Base-by-base conservation (phyloP, 371 early-diverging fungal species). In the Mortierella sp. region DNA sequence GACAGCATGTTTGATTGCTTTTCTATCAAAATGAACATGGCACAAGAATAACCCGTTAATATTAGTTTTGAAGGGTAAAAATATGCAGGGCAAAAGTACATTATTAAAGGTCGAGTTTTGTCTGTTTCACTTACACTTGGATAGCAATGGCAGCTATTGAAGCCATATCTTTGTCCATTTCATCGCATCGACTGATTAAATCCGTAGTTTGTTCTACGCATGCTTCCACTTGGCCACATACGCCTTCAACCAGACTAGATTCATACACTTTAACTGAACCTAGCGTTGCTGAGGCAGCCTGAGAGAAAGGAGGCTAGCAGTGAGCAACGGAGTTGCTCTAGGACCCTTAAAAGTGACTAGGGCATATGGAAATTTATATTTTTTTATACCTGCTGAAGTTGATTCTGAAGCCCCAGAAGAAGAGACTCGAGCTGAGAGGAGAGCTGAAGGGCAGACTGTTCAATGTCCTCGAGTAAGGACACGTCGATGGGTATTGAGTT, bases 161-260 rank as follows among this genome's bases (percentile, higher is more conserved):
- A 11, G 70, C 80, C 56, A 83, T 66, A 43, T 83, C 83, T 54
- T 83, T 83, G 70, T 83, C 83, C 58, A 83, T 67, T 56, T 83
- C 83, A 42, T 83, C 83, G 39, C 83, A 83, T 2, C 76, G 68
- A n/a, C 80, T 70, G 49, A 83, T 83, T 17, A 83, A 46, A 24
- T 79, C 68, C 12, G 80, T 79, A 0, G 81, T 81, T 24, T 78
- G 71, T 19, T 67, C 60, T 4, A 78, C 76, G 49, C 83, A 81
- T 0, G 41, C 58, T 11, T 54, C 48, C 14, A 75, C 58, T 30
- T 75, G 69, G 7, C 64, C 69, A 37, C 75, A 75, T 42, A 75
- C 64, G 19, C 75, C 75, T 8, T 64, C 60, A 8, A 68, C 69
- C n/a, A 75, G 46, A n/a, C 50, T 56, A 21, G 60, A 50, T n/a